Evolutionary conservation across 176 grass and related monocot species (phyloP).

Genomic region (Lolium rigidum): DNA sequence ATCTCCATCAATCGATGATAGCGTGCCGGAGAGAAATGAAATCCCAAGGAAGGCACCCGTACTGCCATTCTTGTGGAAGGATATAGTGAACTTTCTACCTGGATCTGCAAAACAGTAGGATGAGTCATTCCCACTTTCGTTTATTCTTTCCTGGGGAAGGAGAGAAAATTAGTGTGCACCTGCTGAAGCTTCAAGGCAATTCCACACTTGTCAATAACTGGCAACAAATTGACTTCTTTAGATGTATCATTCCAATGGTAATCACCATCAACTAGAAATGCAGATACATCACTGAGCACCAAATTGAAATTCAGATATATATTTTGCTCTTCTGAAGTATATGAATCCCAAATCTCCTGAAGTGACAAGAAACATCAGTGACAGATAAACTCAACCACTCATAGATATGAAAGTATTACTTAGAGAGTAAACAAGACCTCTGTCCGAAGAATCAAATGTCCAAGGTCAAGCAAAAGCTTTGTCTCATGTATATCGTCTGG

Average conservation of each 20-base stretch:
- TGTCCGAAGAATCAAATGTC: constrained; percentile 89
- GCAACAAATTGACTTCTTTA: constrained; percentile 64
- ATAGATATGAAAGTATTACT: constrained; percentile 35
- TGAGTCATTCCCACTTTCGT: constrained; percentile 21
- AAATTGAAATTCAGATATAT: constrained; percentile 97
- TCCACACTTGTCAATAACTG: constrained; percentile 95
- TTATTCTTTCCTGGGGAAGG: constrained; percentile 3
- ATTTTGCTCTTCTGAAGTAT: constrained; percentile 73
- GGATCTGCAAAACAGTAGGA: constrained; percentile 63
- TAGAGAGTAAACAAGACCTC: constrained; percentile 52
- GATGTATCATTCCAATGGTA: constrained; percentile 72
- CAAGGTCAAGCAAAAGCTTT: constrained; percentile 92
- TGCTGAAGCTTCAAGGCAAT: constrained; percentile 95
- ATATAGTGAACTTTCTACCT: constrained; percentile 84
- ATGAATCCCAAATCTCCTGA: constrained; percentile 88
- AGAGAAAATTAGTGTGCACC: constrained; percentile 42
- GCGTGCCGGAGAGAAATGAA: constrained; percentile 96
- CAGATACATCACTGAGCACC: constrained; percentile 93
- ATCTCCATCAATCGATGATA: constrained; percentile 96
- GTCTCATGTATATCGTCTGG: constrained; percentile 89
- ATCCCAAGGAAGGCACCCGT: constrained; percentile 89
- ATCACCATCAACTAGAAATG: constrained; percentile 96
- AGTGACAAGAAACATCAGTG: constrained; percentile 48
- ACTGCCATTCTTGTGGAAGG: constrained; percentile 91
- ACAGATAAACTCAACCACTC: constrained; percentile 31